A percentile compares a stretch with the other conserved stretches of the same genome.
These are phyloP conservation scores for Alternaria incomplexa DNA, from an alignment of 2,329 filamentous ascomycete genomes.

Conservation along the genomic window DNA sequence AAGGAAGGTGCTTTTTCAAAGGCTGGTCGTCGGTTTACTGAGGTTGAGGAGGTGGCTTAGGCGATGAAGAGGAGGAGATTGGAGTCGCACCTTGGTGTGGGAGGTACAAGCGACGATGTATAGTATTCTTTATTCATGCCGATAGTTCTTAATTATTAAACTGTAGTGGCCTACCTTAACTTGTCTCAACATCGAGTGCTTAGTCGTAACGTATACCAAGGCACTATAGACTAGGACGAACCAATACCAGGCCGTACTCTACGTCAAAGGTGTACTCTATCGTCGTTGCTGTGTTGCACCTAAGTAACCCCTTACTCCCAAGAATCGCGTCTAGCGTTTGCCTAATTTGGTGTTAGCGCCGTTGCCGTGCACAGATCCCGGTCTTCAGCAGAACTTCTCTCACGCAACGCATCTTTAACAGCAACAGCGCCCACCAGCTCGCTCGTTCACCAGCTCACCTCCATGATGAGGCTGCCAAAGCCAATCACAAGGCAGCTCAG, in stretches of 20 bases:
- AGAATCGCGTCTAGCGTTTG: background rate
- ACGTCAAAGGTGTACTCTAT: too few relatives aligned
- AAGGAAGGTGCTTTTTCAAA: slow-evolving; percentile 1
- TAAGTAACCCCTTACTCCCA: background rate
- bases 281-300: too few relatives aligned
- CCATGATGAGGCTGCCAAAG: background rate
- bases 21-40: slow-evolving; percentile 14
- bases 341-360: background rate
- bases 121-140: background rate
- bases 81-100: background rate
- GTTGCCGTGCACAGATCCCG: background rate
- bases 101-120: background rate
- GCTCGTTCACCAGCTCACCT: background rate
- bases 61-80: background rate
- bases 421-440: background rate
- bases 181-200: too few relatives aligned
- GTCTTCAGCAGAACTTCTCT: background rate
- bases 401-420: background rate
- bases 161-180: background rate
- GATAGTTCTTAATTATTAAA: background rate
- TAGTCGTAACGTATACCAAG: too few relatives aligned
- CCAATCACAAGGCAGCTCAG: background rate
- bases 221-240: too few relatives aligned
- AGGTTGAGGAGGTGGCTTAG: slow-evolving; percentile 20
- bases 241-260: too few relatives aligned